Conservation (phyloP, 495 filamentous ascomycete genomes). For the Annulohypoxylon maeteangense region DNA sequence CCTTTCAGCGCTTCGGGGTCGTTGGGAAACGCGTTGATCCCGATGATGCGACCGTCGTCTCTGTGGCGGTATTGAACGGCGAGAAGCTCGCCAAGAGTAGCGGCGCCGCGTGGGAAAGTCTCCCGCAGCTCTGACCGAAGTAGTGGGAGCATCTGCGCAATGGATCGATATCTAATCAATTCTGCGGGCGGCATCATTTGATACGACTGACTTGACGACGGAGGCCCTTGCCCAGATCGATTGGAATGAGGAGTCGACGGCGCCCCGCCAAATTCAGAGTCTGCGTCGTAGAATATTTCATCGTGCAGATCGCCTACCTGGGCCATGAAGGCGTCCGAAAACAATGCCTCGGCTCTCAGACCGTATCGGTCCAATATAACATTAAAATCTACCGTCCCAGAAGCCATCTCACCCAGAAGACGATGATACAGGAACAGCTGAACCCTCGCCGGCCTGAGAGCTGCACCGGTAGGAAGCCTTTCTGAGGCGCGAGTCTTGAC, state of each 20-base stretch:
- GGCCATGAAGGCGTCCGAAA: conserved; percentile 82
- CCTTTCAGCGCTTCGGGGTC: conserved; percentile 68
- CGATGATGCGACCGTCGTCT: conserved; percentile 67
- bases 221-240: neutral
- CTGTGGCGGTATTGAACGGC: conserved; percentile 70
- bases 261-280: conserved; percentile 35
- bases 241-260: conserved; percentile 10
- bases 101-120: conserved; percentile 64
- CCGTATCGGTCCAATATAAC: conserved; percentile 74
- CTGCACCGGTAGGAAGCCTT: conserved; percentile 70
- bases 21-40: conserved; percentile 74
- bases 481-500: conserved; percentile 81
- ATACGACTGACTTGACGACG: neutral
- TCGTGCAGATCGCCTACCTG: conserved; percentile 78
- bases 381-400: conserved; percentile 73
- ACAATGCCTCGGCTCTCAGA: conserved; percentile 69
- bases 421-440: conserved; percentile 93
- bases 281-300: conserved; percentile 58
- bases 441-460: conserved; percentile 80
- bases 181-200: conserved; percentile 52
- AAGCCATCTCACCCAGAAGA: conserved; percentile 80
- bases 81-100: conserved; percentile 65
- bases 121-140: conserved; percentile 61
- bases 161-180: conserved; percentile 55
- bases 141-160: conserved; percentile 53